phyloP scores from a whole-genome alignment of 805 yeast species.

The Kodamaea fukazawae region DNA sequence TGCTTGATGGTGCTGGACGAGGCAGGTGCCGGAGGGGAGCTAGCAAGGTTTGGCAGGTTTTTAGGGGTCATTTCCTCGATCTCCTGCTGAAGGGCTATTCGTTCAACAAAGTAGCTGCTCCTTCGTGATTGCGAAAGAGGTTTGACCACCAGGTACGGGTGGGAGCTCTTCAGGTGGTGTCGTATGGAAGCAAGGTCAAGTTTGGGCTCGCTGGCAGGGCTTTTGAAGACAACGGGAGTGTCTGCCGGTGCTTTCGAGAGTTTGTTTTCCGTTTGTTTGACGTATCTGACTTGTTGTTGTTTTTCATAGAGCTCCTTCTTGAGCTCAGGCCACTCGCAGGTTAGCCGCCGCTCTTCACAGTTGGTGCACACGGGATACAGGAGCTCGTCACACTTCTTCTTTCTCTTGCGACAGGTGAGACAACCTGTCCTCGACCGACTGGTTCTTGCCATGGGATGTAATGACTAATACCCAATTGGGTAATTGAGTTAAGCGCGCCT shows the following conservation, averaged over 20 bases:
- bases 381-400: constrained; percentile 36
- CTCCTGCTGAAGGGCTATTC: constrained; percentile 41
- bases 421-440: constrained; percentile 31
- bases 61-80: constrained; percentile 1
- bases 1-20: too few species aligned
- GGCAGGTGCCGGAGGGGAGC: too few species aligned
- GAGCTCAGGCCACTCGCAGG: constrained; percentile 28
- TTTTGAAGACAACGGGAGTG: background rate
- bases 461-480: constrained; percentile 28
- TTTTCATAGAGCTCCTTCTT: constrained; percentile 22
- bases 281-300: constrained; percentile 22
- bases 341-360: constrained; percentile 20
- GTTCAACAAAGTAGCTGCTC: constrained; percentile 15
- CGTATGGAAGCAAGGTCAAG: background rate
- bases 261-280: constrained; percentile 3
- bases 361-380: constrained; percentile 30
- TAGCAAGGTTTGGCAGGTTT: too few species aligned
- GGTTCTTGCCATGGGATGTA: constrained; percentile 15
- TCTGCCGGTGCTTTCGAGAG: background rate
- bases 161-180: background rate
- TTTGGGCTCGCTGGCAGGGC: background rate
- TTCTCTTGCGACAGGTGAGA: constrained; percentile 64
- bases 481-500: constrained; percentile 32
- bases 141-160: constrained; percentile 3
- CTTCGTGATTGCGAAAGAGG: constrained; percentile 1